Percentiles rank a stretch among this genome's conserved stretches.
phyloP scores from a whole-genome alignment of 768 basidiomycete genomes.

The Hericium erinaceus region DNA sequence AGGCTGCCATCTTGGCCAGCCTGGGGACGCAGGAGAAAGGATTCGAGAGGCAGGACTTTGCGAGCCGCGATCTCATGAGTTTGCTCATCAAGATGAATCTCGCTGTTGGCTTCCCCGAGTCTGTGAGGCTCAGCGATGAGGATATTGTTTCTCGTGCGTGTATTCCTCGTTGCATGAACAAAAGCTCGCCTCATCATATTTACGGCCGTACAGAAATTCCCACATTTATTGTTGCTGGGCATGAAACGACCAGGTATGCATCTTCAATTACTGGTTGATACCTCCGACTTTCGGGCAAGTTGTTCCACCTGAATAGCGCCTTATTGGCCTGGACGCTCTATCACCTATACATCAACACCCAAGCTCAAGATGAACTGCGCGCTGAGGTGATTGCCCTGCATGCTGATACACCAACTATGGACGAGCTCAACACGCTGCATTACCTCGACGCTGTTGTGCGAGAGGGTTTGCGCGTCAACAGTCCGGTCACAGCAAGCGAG shows the following conservation, averaged over 20 bases:
- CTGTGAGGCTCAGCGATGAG: slow-evolving; percentile 47
- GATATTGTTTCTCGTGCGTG: slow-evolving; percentile 50
- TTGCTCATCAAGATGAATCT: slow-evolving; percentile 57
- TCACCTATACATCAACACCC: slow-evolving; percentile 37
- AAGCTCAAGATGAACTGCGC: slow-evolving; percentile 46
- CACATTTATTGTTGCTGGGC: slow-evolving; percentile 52
- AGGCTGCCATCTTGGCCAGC: slow-evolving; percentile 23
- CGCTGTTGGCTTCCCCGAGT: slow-evolving; percentile 45
- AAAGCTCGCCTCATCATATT: not conserved
- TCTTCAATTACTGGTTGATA: not conserved
- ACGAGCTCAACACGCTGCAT: slow-evolving; percentile 52
- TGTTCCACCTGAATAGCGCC: slow-evolving; percentile 16
- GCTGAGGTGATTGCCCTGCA: slow-evolving; percentile 43
- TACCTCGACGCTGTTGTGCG: slow-evolving; percentile 39
- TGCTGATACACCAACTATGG: slow-evolving; percentile 58
- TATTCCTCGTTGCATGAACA: not conserved
- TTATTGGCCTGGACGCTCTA: slow-evolving; percentile 52
- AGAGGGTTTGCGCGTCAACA: slow-evolving; percentile 8
- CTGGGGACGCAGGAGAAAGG: slow-evolving; percentile 15
- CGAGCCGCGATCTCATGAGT: slow-evolving; percentile 47
- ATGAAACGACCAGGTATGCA: slow-evolving; percentile 44
- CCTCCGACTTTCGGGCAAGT: not conserved
- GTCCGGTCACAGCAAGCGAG: slow-evolving; percentile 9
- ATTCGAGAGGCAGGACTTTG: slow-evolving; percentile 25
- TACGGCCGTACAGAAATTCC: slow-evolving; percentile 37